phyloP scores from a whole-genome alignment of 2,329 filamentous ascomycete species.

The Ophiocordyceps camponoti-leonardi region DNA sequence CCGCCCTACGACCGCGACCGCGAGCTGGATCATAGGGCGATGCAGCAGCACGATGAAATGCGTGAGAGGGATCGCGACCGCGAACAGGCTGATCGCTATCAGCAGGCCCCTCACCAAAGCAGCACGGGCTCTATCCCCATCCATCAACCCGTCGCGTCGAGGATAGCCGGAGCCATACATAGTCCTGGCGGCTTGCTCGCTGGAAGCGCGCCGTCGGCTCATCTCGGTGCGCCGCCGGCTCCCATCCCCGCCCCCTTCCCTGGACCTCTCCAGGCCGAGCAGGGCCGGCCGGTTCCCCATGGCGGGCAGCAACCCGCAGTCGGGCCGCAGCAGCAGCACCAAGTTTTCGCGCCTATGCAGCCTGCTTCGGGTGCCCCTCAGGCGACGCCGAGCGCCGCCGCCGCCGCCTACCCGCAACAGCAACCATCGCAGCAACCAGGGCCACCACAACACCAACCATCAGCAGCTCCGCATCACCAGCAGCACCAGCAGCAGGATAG shows the following conservation, averaged over 20 bases:
- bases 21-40: conserved; percentile 28
- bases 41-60: conserved; percentile 30
- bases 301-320: conserved; percentile 26
- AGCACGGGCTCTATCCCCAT: conserved; percentile 78
- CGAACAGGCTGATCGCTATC: conserved; percentile 49
- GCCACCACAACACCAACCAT: neutral
- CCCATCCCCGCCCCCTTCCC: conserved; percentile 33
- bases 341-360: conserved; percentile 39
- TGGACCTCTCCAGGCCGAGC: conserved; percentile 34
- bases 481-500: conserved; percentile 39
- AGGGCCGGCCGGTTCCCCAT: conserved; percentile 33
- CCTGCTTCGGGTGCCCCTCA: conserved; percentile 34
- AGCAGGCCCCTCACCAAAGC: conserved; percentile 61
- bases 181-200: conserved; percentile 79
- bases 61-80: conserved; percentile 41
- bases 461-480: conserved; percentile 19
- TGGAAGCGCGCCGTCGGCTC: conserved; percentile 34
- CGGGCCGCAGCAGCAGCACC: conserved; percentile 25
- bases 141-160: conserved; percentile 81
- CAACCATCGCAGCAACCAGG: neutral
- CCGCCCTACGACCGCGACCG: conserved; percentile 29
- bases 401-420: conserved; percentile 12
- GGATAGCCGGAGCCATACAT: conserved; percentile 68
- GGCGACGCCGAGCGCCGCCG: conserved; percentile 39
- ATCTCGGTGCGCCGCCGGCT: conserved; percentile 33